Conservation (phyloP, 2,329 filamentous ascomycete species). For the Epichloe elymi region DNA sequence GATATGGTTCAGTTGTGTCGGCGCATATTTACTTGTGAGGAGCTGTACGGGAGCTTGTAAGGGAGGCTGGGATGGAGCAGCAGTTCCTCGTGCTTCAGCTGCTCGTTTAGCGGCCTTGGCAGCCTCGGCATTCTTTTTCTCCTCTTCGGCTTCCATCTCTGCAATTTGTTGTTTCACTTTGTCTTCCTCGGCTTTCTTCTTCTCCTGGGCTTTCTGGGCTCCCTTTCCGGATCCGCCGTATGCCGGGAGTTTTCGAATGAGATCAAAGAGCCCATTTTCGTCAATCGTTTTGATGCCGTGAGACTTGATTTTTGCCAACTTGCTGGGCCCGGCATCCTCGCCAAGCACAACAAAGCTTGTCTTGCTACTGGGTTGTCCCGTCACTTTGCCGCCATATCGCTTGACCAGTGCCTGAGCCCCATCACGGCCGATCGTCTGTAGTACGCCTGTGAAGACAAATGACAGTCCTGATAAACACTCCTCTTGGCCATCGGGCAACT, state of each 20-base stretch:
- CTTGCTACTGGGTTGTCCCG: constrained; percentile 72
- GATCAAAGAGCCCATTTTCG: constrained; percentile 78
- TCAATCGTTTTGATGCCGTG: constrained; percentile 82
- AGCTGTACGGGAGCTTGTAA: constrained; percentile 49
- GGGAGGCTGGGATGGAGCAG: constrained; percentile 23
- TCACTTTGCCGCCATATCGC: constrained; percentile 86
- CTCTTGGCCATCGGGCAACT: constrained; percentile 70
- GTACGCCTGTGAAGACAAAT: constrained; percentile 90
- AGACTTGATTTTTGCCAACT: constrained; percentile 72
- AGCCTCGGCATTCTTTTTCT: constrained; percentile 39
- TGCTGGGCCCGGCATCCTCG: constrained; percentile 82
- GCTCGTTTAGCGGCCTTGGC: constrained; percentile 35
- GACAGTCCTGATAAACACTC: constrained; percentile 82
- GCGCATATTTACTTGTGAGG: constrained; percentile 94
- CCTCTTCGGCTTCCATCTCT: constrained; percentile 78
- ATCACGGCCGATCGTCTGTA: constrained; percentile 68
- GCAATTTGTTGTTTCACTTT: constrained; percentile 69
- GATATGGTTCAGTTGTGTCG: constrained; percentile 71
- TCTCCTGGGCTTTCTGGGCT: constrained; percentile 72
- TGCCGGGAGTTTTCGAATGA: constrained; percentile 69
- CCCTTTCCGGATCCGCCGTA: constrained; percentile 81
- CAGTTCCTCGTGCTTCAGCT: constrained; percentile 17
- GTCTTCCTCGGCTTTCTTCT: constrained; percentile 71
- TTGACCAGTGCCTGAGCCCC: constrained; percentile 82
- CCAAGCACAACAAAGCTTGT: constrained; percentile 91